phyloP scores from a whole-genome alignment of 2,329 filamentous ascomycete species.

The Calonectria hawksworthii region DNA sequence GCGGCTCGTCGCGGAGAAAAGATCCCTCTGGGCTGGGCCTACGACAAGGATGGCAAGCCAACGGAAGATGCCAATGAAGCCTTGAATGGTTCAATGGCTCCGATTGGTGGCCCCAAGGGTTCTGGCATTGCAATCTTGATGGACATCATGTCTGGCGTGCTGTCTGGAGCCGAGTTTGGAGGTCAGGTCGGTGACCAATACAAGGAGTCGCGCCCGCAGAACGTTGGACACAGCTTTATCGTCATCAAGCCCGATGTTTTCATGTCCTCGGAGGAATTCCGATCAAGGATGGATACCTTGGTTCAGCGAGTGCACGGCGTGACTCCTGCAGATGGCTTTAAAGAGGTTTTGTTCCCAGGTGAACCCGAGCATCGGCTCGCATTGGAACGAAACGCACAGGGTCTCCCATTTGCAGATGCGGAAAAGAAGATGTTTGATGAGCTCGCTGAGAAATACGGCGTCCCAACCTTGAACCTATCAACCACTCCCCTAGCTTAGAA shows the following conservation, averaged over 20 bases:
- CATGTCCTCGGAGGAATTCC: conserved; percentile 25
- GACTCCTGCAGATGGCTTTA: conserved; percentile 25
- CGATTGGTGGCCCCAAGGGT: conserved; percentile 29
- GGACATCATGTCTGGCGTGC: conserved; percentile 31
- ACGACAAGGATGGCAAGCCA: conserved; percentile 25
- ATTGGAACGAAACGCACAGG: conserved; percentile 12
- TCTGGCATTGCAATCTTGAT: conserved; percentile 29
- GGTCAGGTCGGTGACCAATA: conserved; percentile 30
- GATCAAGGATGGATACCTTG: conserved; percentile 26
- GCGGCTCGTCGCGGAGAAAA: conserved; percentile 27
- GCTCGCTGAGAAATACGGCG: conserved; percentile 18
- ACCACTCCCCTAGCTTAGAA: neutral
- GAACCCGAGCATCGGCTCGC: conserved; percentile 27
- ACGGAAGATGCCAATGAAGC: conserved; percentile 27
- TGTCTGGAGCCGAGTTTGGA: conserved; percentile 28
- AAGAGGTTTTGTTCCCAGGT: conserved; percentile 27
- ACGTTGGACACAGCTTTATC: conserved; percentile 31
- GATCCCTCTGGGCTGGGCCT: conserved; percentile 27
- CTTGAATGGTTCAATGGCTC: conserved; percentile 23
- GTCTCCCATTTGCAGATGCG: conserved; percentile 21
- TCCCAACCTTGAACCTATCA: conserved; percentile 8
- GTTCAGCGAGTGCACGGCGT: conserved; percentile 28
- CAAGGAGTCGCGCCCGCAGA: conserved; percentile 26
- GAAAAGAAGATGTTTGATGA: conserved; percentile 32
- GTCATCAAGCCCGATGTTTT: conserved; percentile 31